Conservation (phyloP, 2,329 filamentous ascomycete species). For the Drechslerella coelobrocha region DNA sequence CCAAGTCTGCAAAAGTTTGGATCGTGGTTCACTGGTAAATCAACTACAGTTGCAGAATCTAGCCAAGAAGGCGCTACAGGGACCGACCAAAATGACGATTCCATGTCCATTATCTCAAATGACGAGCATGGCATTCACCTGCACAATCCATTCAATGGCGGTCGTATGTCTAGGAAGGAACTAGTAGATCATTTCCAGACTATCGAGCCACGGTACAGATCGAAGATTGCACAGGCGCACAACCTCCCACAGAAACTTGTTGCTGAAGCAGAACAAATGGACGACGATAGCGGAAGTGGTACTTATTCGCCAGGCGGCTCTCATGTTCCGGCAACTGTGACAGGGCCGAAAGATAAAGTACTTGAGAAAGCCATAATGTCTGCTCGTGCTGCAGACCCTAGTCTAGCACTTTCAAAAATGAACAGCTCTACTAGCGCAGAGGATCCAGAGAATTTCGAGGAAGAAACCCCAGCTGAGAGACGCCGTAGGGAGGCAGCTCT, state of each 20-base stretch:
- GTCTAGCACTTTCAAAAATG: slow-evolving; percentile 32
- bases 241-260: slow-evolving; percentile 38
- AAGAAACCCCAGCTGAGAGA: slow-evolving; percentile 77
- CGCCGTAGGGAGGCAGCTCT: slow-evolving; percentile 76
- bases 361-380: slow-evolving; percentile 30
- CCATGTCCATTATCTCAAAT: slow-evolving; percentile 42
- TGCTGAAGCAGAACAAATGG: slow-evolving; percentile 37
- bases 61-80: slow-evolving; percentile 55
- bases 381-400: slow-evolving; percentile 18
- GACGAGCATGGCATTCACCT: slow-evolving; percentile 47
- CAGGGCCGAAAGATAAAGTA: slow-evolving; percentile 24
- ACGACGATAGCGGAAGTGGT: slow-evolving; percentile 39
- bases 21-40: slow-evolving; percentile 51
- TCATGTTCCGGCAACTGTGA: slow-evolving; percentile 14
- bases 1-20: slow-evolving; percentile 46
- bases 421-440: slow-evolving; percentile 31
- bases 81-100: slow-evolving; percentile 31
- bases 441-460: slow-evolving; percentile 58
- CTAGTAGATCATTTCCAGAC: slow-evolving; percentile 37
- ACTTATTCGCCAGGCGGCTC: slow-evolving; percentile 33
- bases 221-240: slow-evolving; percentile 44
- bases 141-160: slow-evolving; percentile 44
- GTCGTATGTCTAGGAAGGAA: slow-evolving; percentile 45
- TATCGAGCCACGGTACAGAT: slow-evolving; percentile 43
- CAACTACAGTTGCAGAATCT: slow-evolving; percentile 28